Evolutionary conservation across 75 land plant genomes (phyloP), one percentile per base, ranked within the genome.

Genomic region (Sequoia sempervirens): DNA sequence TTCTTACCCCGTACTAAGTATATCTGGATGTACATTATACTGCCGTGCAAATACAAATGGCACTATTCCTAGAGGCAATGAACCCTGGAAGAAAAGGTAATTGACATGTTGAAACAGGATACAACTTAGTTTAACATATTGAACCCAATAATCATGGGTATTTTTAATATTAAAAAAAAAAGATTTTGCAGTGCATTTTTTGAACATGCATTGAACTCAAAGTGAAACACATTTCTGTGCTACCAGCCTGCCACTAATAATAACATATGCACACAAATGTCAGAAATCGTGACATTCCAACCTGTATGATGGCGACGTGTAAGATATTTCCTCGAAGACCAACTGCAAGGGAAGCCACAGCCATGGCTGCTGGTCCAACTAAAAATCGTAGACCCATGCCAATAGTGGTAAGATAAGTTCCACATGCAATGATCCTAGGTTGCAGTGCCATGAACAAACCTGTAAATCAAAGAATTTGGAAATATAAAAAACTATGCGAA

Each of bases 381-480:
- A 97, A 69, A 61, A 97, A 97, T 78, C 90, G 93, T 53, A 95
- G 56, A 0, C 85, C 91, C 96, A 97, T 97, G 17, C 91, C 94
- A 38, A 86, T 78, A 11, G 86, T 4, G 0, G 94, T 90, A 32
- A 91, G 74, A 12, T 50, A 56, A 10, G 92, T 50, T 6, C 99
- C 99, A 80, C 99, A 97, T 0, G 92, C 91, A 1, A 95, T 83
- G 23, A 94, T 26, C 78, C 91, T 90, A 74, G 90, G 86, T 72
- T 95, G 97, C 13, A 88, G 53, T 9, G 93, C 95, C 99, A 97
- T 97, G 86, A 95, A 97, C 32, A 97, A 46, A 36, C 99, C 99
- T 95, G 84, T 32, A 20, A 78, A n/a, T 26, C 12, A 23, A 20
- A 20, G 6, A 23, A 76, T 7, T 40, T 23, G 5, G 5, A n/a